Evolutionary conservation across 192 early-diverging fungal species (phyloP), one percentile per base, ranked within the genome.

Genomic region (Podila epigama): DNA sequence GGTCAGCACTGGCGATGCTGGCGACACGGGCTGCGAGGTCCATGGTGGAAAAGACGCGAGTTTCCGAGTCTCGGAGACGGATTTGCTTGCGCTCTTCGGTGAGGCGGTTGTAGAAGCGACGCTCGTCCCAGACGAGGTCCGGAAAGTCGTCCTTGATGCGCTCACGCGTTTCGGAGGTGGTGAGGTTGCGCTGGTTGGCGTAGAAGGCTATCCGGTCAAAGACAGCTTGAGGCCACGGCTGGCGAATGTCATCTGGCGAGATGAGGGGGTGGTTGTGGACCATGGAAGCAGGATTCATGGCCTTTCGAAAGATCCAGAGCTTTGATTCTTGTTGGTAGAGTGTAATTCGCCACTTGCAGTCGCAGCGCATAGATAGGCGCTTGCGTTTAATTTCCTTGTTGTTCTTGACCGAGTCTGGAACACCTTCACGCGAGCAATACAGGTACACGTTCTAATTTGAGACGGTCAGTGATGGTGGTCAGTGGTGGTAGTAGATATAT

Each of bases 321-420:
- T 69, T 81, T 42, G 81, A 71, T 20, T 81, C 80, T 68, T 85
- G 85, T 69, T 86, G 81, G 67, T 82, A 86, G 18, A 88, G 58
- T 4, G 86, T 84, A 20, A 88, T 81, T 35, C 87, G 77, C 87
- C 87, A 88, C 59, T 84, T 82, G 65, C 87, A 88, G 60, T 86
- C 87, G 55, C 87, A 88, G 36, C 85, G 80, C 71, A 82, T 80
- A 6, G 85, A 86, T 2, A 83, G 60, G 59, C 87, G 78, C 57
- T 86, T 86, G 22, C 87, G 69, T 66, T 86, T 81, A 27, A 79
- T 82, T 20, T 79, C 63, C 78, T 85, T 86, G 42, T 81, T 81
- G 68, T 83, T 80, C 31, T 83, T 79, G 60, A 79, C 70, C 20
- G 83, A 85, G 61, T 88, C 87, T 8, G 85, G 81, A 7, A 88